Evolutionary conservation across 306 rosid genomes (phyloP), one percentile per base, ranked within the genome.

Genomic region (Begonia masoniana): DNA sequence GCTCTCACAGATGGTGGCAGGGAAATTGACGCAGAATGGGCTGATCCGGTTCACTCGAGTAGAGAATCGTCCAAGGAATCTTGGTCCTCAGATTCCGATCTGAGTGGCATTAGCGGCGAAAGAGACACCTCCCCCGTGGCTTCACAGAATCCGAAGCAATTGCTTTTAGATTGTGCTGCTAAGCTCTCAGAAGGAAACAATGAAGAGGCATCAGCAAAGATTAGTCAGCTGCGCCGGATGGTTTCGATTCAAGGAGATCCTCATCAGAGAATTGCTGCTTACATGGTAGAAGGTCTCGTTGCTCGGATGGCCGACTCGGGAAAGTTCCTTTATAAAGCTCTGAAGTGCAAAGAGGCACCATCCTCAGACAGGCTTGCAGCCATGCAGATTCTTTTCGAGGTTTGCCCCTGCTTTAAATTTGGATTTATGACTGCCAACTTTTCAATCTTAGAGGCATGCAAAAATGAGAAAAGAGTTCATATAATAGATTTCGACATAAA

Each of bases 221-320:
- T 86, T 51, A 71, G 72, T 52, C 58, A 77, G 68, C 88, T 91
- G 52, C 74, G 96, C 48, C 76, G 74, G 63, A 76, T 73, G 74
- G 99, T 86, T 56, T 83, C 96, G 2, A 76, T 91, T 64, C 92
- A 83, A 43, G 99, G 96, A 62, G 99, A 86, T 64, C 99, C 99
- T 58, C 63, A 85, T n/a, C 88, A 85, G 58, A 81, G 99, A 76
- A 91, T 80, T 60, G 99, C 99, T 46, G 99, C 99, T 17, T 91
- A 91, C 76, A 86, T 91, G 96, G 94, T 86, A 45, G 99, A 91
- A 74, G 94, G 99, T 56, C 96, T 91, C 2, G 96, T 89, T 8
- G 99, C 99, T 57, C 91, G 96, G 58, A 15, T 86, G 39, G 87
- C 87, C 9, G 60, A 69, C 49, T 86, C 99, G 0, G 99, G 99